Base-by-base conservation (phyloP, 495 filamentous ascomycete species). In the Xylaria curta region DNA sequence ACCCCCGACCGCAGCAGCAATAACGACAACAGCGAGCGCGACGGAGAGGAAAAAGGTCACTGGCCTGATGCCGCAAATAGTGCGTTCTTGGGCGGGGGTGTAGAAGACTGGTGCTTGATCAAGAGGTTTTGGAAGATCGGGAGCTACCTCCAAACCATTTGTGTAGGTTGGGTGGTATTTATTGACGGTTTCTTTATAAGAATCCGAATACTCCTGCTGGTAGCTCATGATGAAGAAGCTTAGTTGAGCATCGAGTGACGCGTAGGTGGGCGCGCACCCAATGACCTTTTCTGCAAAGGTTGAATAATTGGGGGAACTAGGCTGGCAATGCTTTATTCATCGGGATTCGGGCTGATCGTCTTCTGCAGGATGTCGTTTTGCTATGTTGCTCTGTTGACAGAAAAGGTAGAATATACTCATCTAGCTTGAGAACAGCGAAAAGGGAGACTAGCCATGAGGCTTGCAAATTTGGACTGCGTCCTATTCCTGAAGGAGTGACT, bases 1-100 rank as follows among this genome's bases (percentile, higher is more conserved):
- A 24, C 76, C 76, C 3, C 76, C 76, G 0, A 78, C 54, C 5
- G 64, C 74, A 3, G 76, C 72, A 8, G 63, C 72, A 58, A 78
- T 53, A 15, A 78, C 72, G 38, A 76, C 76, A 19, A 73, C 54
- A 21, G 70, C 58, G 10, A 78, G 56, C 12, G 67, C 64, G n/a
- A 75, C 31, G 4, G 49, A 17, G 28, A 78, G 68, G 5, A 71
- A 65, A 49, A 78, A 78, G 3, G 74, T 78, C 15, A 60, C 4
- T 19, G 38, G 58, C 42, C 70, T 61, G 36, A 78, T 7, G 31
- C 76, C 76, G 31, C 49, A 70, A 31, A 78, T 75, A 38, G 58
- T 74, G 53, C 54, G 66, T 42, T 74, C 70, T 33, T 38, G 66
- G n/a, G 2, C 15, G n/a, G 28, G 36, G 21, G 66, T 17, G 33